These are phyloP conservation scores for Periglandula ipomoeae DNA, from an alignment of 2,329 filamentous ascomycete species.

Conservation along the genomic window DNA sequence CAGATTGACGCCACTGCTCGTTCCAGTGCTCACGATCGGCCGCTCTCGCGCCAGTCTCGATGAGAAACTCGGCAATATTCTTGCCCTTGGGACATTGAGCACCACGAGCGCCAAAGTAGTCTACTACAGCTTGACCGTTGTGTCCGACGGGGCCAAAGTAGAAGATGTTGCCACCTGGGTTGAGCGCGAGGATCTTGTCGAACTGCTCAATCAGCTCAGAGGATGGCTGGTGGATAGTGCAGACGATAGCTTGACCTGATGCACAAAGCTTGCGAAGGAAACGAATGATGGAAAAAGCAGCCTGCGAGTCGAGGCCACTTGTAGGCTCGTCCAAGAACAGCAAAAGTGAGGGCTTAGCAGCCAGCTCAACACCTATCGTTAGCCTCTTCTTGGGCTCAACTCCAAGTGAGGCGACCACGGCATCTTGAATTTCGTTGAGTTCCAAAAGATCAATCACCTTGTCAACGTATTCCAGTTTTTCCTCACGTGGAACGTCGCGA, in stretches of 20 bases:
- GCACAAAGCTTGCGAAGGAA: constrained; percentile 50
- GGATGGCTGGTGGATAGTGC: constrained; percentile 49
- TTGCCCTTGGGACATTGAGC: constrained; percentile 51
- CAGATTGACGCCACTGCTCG: constrained; percentile 61
- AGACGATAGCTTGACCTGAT: constrained; percentile 48
- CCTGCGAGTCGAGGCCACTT: constrained; percentile 45
- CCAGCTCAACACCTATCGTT: constrained; percentile 45
- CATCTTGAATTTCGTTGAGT: constrained; percentile 53
- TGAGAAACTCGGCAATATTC: constrained; percentile 41
- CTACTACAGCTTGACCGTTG: constrained; percentile 33
- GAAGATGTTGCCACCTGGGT: constrained; percentile 40
- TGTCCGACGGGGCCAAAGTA: constrained; percentile 45
- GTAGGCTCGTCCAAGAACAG: constrained; percentile 54
- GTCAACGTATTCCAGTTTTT: constrained; percentile 59
- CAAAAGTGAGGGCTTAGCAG: constrained; percentile 45
- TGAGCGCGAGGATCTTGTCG: constrained; percentile 42
- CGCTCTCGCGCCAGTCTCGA: constrained; percentile 30
- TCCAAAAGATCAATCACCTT: constrained; percentile 56
- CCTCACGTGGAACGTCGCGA: constrained; percentile 40
- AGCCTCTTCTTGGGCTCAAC: constrained; percentile 46
- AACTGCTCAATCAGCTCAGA: constrained; percentile 45
- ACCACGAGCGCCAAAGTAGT: constrained; percentile 51
- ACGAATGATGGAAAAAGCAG: constrained; percentile 48
- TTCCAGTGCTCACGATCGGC: constrained; percentile 51
- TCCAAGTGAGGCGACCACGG: constrained; percentile 49